A percentile compares a stretch with the other conserved stretches of the same genome.
These are phyloP conservation scores for Malus sieversii DNA, from an alignment of 306 rosid species.

Conservation along the genomic window DNA sequence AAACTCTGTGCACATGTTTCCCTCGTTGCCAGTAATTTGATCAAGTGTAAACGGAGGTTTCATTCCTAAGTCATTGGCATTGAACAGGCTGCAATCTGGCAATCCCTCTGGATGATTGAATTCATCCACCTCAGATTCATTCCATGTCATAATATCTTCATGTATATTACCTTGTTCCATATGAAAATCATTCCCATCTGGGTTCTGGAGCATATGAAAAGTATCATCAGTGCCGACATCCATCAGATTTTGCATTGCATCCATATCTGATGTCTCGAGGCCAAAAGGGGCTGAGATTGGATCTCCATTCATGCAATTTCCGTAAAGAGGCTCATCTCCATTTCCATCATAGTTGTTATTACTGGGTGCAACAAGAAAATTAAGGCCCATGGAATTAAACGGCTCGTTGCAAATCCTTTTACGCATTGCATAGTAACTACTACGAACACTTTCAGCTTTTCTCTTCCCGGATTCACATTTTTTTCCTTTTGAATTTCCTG, in stretches of 20 bases:
- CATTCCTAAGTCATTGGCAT: conserved; percentile 31
- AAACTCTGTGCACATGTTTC: conserved; percentile 47
- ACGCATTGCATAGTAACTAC: conserved; percentile 61
- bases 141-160: conserved; percentile 30
- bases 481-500: conserved; percentile 45
- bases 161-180: neutral
- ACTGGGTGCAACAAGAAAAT: conserved; percentile 53
- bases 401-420: conserved; percentile 55
- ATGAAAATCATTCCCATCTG: conserved; percentile 36
- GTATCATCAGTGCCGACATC: conserved; percentile 24
- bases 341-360: conserved; percentile 26
- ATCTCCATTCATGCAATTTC: conserved; percentile 41
- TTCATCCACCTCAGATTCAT: conserved; percentile 30
- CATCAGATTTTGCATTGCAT: conserved; percentile 36
- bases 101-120: conserved; percentile 33
- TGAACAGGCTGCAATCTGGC: conserved; percentile 36
- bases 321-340: conserved; percentile 39
- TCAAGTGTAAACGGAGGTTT: conserved; percentile 38
- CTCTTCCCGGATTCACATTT: conserved; percentile 49
- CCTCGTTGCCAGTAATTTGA: conserved; percentile 40
- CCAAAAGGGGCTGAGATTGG: conserved; percentile 35
- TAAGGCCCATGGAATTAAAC: conserved; percentile 40
- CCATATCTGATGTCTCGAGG: conserved; percentile 37
- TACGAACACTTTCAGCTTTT: conserved; percentile 55
- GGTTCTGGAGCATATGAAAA: conserved; percentile 32